These are phyloP conservation scores for Aspergillus sclerotiicarbonarius DNA, from an alignment of 495 filamentous ascomycete species.

Conservation along the genomic window DNA sequence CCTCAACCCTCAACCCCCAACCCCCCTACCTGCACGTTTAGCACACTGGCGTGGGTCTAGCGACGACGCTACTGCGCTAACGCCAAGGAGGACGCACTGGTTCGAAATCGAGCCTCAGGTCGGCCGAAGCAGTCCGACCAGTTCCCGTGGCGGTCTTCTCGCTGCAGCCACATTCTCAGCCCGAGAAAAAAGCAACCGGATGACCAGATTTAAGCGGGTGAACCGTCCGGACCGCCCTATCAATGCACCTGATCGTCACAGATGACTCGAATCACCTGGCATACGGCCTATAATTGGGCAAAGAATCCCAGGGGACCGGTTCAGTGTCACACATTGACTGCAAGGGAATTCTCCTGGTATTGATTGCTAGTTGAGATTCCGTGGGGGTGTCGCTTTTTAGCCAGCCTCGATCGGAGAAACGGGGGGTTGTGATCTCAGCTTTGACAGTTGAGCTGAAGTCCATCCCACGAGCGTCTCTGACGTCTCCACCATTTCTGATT, in stretches of 20 bases:
- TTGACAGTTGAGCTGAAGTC: not conserved
- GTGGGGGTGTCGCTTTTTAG: not conserved
- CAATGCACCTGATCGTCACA: not conserved
- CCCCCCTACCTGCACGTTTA: not conserved
- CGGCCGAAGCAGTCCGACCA: not conserved
- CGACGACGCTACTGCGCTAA: not conserved
- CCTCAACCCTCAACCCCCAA: no score
- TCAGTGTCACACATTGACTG: constrained; percentile 11
- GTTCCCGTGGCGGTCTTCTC: not conserved
- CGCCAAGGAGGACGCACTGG: not conserved
- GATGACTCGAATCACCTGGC: not conserved
- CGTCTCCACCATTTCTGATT: not conserved
- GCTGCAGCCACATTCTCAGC: not conserved
- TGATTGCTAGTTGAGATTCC: not conserved
- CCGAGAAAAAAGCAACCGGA: constrained; percentile 5
- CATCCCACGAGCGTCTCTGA: not conserved
- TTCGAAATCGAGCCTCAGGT: not conserved
- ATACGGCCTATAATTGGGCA: constrained; percentile 7
- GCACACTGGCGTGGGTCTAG: not conserved
- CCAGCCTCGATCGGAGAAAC: not conserved
- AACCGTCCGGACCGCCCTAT: not conserved
- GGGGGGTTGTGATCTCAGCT: not conserved
- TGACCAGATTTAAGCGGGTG: not conserved
- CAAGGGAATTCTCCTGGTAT: not conserved
- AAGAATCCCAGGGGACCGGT: constrained; percentile 14